phyloP scores from a whole-genome alignment of 768 basidiomycete species.

The Hemileccinum impolitum region DNA sequence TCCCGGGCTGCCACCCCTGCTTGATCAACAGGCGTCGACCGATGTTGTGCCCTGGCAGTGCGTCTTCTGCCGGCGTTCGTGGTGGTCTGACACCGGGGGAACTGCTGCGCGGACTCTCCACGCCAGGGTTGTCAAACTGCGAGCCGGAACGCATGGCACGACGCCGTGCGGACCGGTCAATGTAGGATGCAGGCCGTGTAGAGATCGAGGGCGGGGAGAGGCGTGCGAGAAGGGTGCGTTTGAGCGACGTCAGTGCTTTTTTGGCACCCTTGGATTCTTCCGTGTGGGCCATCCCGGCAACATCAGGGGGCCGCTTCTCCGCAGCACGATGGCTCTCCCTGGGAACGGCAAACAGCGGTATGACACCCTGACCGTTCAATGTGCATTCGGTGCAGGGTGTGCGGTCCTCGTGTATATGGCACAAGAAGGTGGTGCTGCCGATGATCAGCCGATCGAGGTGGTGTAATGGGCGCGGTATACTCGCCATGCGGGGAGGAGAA shows the following conservation, averaged over 20 bases:
- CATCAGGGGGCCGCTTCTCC: constrained; percentile 23
- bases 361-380: constrained; percentile 47
- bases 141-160: constrained; percentile 55
- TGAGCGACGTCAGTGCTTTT: constrained; percentile 64
- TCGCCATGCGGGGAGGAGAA: constrained; percentile 63
- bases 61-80: constrained; percentile 28
- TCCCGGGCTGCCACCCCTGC: constrained; percentile 76
- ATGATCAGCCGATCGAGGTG: constrained; percentile 67
- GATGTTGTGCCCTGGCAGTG: constrained; percentile 56
- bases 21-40: constrained; percentile 67
- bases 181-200: constrained; percentile 36
- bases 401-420: constrained; percentile 64
- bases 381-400: constrained; percentile 65
- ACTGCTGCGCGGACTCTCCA: constrained; percentile 21
- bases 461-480: constrained; percentile 57
- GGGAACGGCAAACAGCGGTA: constrained; percentile 47
- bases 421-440: constrained; percentile 66
- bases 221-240: constrained; percentile 56
- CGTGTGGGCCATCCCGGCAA: not conserved
- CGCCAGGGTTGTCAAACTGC: constrained; percentile 51
- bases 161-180: constrained; percentile 71
- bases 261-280: constrained; percentile 48
- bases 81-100: constrained; percentile 13
- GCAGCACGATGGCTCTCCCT: constrained; percentile 12
- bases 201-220: constrained; percentile 30